These are phyloP conservation scores for Thamnidium elegans DNA, from an alignment of 192 early-diverging fungal species.

Conservation along the genomic window DNA sequence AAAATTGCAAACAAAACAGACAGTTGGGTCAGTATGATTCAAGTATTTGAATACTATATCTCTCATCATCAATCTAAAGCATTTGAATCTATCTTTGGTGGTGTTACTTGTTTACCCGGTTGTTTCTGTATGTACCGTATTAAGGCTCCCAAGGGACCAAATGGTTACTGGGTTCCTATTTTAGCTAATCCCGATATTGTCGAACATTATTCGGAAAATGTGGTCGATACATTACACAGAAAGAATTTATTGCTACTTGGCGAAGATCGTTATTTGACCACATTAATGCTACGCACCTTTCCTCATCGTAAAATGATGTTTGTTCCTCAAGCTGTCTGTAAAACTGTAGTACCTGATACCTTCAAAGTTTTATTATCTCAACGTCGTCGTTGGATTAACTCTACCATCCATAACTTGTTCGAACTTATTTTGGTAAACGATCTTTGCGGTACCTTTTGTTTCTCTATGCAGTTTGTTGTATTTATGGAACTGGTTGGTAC, in stretches of 20 bases:
- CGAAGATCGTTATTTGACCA: conserved; percentile 74
- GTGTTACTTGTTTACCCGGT: conserved; percentile 74
- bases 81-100: conserved; percentile 80
- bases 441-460: conserved; percentile 88
- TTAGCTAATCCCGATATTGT: conserved; percentile 80
- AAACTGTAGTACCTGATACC: conserved; percentile 67
- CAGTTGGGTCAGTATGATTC: conserved; percentile 88
- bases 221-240: conserved; percentile 72
- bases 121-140: conserved; percentile 85
- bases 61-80: conserved; percentile 77
- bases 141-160: conserved; percentile 73
- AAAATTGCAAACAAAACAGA: conserved; percentile 90
- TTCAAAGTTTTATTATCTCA: conserved; percentile 73
- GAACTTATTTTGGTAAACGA: conserved; percentile 80
- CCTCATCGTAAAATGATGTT: conserved; percentile 72
- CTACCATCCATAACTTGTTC: conserved; percentile 82
- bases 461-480: conserved; percentile 95
- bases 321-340: conserved; percentile 70
- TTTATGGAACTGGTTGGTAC: conserved; percentile 94
- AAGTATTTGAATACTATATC: conserved; percentile 89
- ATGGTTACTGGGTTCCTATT: conserved; percentile 76
- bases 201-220: conserved; percentile 78
- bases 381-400: conserved; percentile 89
- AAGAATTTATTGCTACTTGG: conserved; percentile 75
- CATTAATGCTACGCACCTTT: conserved; percentile 72